Evolutionary conservation across 805 yeast genomes (phyloP), one percentile per base, ranked within the genome.

Genomic region (Aciculoconidium aculeatum): DNA sequence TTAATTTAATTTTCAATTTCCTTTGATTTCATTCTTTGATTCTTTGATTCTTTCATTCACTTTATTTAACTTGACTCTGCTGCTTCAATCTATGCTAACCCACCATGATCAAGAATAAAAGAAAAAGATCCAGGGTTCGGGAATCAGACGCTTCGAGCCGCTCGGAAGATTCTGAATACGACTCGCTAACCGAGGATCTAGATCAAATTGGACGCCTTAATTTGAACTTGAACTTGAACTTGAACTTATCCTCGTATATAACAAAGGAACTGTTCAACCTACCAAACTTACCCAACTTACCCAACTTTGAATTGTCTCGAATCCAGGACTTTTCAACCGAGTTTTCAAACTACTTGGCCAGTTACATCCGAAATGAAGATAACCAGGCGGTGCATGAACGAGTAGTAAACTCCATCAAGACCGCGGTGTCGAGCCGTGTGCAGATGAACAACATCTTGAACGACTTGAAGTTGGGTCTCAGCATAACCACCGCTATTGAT

Each of bases 131-230:
- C n/a, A n/a, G n/a, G n/a, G n/a, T n/a, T n/a, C n/a, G n/a, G n/a
- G n/a, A n/a, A n/a, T n/a, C 15, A 15, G 18, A 15, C 11, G 18
- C 27, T 7, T 15, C 17, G 22, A 28, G 29, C 12, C n/a, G n/a
- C n/a, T n/a, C n/a, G n/a, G 35, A 25, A 11, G 63, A 56, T 8
- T 47, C 55, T 8, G 65, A 52, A 15, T 39, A 47, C 23, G 54
- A 65, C 41, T 65, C 70, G 0, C 39, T 73, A 18, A 58, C 72
- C 0, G 58, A 53, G 13, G 72, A 72, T 7, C 49, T 75, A 28
- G 75, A 75, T 30, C 69, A 61, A 36, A 68, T 76, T 11, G 82
- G 82, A 0, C 44, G 58, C 17, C 47, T 61, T 32, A 64, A 64
- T 30, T 32, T 64, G 24, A 51, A 48, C 25, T 31, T 58, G 11